A percentile compares a stretch with the other conserved stretches of the same genome.
phyloP scores from a whole-genome alignment of 179 eudicot genomes.

The Corrigiola litoralis region DNA sequence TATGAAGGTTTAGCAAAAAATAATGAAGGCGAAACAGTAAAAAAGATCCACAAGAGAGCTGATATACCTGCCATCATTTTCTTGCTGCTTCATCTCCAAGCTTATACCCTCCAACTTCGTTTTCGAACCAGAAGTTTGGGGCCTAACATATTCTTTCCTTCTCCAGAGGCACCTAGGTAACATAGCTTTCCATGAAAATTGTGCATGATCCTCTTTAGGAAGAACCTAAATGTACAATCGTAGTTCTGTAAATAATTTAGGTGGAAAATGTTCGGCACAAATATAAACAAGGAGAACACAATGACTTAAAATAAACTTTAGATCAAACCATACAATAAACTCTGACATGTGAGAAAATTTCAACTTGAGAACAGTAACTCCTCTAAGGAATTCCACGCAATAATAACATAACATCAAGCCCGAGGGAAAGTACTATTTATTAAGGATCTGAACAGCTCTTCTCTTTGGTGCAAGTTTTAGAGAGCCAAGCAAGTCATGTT shows the following conservation, averaged over 20 bases:
- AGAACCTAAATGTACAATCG: conserved; percentile 47
- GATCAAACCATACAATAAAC: neutral
- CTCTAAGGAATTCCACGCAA: too few species aligned
- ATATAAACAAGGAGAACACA: neutral
- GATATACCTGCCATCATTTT: conserved; percentile 71
- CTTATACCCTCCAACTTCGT: conserved; percentile 64
- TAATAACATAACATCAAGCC: too few species aligned
- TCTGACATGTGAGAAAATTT: neutral
- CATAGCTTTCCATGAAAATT: conserved; percentile 49
- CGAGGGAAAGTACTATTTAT: too few species aligned
- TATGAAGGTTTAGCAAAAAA: conserved; percentile 1
- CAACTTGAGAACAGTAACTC: too few species aligned
- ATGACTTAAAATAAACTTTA: neutral
- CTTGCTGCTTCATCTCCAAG: conserved; percentile 99
- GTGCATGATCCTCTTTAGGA: conserved; percentile 51
- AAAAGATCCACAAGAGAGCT: conserved; percentile 4
- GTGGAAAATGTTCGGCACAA: neutral
- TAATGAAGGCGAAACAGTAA: neutral
- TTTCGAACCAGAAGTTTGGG: conserved; percentile 31
- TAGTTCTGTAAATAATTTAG: conserved; percentile 2
- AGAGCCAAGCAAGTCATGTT: too few species aligned
- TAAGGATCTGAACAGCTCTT: too few species aligned
- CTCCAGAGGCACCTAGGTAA: conserved; percentile 43
- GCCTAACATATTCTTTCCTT: conserved; percentile 29
- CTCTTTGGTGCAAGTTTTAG: too few species aligned